These are phyloP conservation scores for Phytophthora ramorum DNA, from an alignment of 352 stramenopile genomes.

Conservation along the genomic window DNA sequence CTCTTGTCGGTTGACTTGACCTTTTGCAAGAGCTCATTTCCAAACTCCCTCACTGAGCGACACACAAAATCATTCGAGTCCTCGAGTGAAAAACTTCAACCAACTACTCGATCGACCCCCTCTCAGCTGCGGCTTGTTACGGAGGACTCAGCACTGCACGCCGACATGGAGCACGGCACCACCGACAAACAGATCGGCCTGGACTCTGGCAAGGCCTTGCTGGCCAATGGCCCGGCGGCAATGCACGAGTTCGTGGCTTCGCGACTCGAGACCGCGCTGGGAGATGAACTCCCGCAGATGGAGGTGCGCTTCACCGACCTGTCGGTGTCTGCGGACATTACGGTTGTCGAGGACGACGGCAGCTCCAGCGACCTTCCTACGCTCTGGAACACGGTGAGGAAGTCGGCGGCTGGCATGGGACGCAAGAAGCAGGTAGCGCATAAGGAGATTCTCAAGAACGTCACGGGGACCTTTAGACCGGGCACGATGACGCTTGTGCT, in stretches of 20 bases:
- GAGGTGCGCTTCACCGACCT: conserved; percentile 66
- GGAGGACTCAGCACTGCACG: neutral
- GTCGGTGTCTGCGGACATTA: conserved; percentile 54
- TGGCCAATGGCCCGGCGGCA: conserved; percentile 44
- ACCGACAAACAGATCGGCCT: conserved; percentile 29
- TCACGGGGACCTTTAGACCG: conserved; percentile 40
- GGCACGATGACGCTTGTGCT: conserved; percentile 45
- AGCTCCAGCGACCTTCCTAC: conserved; percentile 44
- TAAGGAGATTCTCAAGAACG: conserved; percentile 41
- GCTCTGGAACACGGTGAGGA: conserved; percentile 52
- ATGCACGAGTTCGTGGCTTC: conserved; percentile 52
- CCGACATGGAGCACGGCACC: conserved; percentile 22
- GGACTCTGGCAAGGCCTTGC: conserved; percentile 30
- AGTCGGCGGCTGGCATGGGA: conserved; percentile 36
- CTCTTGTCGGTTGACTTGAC: neutral
- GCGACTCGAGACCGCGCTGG: conserved; percentile 47
- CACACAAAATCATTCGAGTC: neutral
- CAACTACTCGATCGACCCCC: neutral
- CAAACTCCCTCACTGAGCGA: conserved; percentile 18
- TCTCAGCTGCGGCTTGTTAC: neutral
- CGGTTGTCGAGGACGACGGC: conserved; percentile 33
- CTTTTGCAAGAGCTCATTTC: conserved; percentile 12
- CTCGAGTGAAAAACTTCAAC: neutral
- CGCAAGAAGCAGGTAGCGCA: conserved; percentile 33
- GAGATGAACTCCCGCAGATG: conserved; percentile 56